Evolutionary conservation across 768 basidiomycete genomes (phyloP), one percentile per base, ranked within the genome.

Genomic region (Ramaria sp.): DNA sequence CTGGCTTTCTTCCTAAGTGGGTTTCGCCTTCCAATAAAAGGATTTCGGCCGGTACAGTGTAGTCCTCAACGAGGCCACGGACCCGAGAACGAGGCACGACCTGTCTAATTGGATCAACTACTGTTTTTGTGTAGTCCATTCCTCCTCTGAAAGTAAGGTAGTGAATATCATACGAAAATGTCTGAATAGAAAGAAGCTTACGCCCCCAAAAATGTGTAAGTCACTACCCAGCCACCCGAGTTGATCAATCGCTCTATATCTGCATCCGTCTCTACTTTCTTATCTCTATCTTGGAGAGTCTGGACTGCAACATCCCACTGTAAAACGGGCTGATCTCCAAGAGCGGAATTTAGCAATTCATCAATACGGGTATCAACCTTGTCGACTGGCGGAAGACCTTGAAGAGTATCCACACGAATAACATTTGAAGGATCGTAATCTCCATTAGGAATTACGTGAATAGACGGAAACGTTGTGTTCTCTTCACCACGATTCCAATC

Each of bases 111-210:
- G 74, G 72, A 37, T 64, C 63, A 11, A 72, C 70, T 34, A 75
- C 72, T 19, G 71, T 70, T 62, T 76, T 75, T 22, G 73, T 68
- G 59, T 60, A 72, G 20, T 76, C 75, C 73, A 74, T 71, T 17
- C 72, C 69, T n/a, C 69, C 64, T 34, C 75, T 76, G 53, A 15
- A 41, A 37, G 34, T 6, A 20, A 19, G 41, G 4, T 31, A 4
- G 45, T n/a, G 34, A 57, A 43, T 61, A 46, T 19, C 61, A 43
- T 9, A 6, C 33, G 33, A 37, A 2, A 33, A 27, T 22, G 4
- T 51, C 17, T 42, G 39, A 11, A 27, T 27, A 10, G 48, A 5
- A 2, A 45, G 20, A 7, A n/a, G 70, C 77, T 66, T 57, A 78
- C 77, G 66, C 65, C 60, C 69, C 68, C 7, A 66, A 61, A 42